Conservation (phyloP, 768 basidiomycete species). For the Kondoa malvinella region DNA sequence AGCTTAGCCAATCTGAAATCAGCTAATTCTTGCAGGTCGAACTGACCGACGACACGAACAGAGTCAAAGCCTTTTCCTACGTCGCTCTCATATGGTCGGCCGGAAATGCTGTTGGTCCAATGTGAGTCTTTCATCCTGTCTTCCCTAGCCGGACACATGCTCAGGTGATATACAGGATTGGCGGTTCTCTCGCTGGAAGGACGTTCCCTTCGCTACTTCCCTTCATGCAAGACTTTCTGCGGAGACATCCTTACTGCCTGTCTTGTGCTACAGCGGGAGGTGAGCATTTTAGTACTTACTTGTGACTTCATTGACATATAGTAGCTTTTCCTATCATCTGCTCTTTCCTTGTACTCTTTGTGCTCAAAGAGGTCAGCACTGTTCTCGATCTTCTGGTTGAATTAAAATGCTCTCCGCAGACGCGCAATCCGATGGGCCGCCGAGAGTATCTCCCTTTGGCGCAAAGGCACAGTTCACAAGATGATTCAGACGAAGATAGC, state of each 20-base stretch:
- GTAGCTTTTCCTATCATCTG: not conserved
- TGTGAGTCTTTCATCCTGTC: not conserved
- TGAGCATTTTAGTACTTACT: too few species aligned
- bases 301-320: too few species aligned
- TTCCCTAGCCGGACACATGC: not conserved
- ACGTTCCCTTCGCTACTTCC: not conserved
- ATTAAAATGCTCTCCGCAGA: not conserved
- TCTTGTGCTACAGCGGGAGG: not conserved
- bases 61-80: not conserved
- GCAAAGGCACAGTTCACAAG: not conserved
- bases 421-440: not conserved
- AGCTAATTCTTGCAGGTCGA: too few species aligned
- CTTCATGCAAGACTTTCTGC: not conserved
- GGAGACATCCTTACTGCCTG: not conserved
- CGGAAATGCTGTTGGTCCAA: not conserved
- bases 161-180: not conserved
- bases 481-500: not conserved
- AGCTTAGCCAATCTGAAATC: too few species aligned
- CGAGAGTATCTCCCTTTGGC: not conserved
- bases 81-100: not conserved
- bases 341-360: not conserved
- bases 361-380: not conserved
- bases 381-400: not conserved
- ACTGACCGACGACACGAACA: not conserved
- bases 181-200: not conserved